These are phyloP conservation scores for Populus tomentosa DNA, from an alignment of 441 rosid species.

Conservation along the genomic window DNA sequence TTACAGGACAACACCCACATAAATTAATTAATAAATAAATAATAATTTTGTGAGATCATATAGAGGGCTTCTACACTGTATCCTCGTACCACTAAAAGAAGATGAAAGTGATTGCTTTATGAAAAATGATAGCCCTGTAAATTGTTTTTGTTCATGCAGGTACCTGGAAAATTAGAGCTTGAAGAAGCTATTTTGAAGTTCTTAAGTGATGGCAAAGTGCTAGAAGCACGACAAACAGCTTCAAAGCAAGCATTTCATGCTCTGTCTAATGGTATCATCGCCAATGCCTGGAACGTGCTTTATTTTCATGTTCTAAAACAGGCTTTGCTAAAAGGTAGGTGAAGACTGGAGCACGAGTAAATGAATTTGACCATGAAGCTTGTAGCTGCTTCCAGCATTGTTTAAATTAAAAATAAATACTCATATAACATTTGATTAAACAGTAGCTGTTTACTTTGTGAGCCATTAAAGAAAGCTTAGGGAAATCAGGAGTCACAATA, in stretches of 20 bases:
- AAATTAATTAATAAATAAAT: too few relatives aligned
- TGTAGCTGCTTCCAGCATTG: constrained; percentile 7
- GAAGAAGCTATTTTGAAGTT: constrained; percentile 52
- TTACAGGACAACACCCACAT: not conserved
- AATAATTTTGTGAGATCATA: not conserved
- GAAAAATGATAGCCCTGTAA: not conserved
- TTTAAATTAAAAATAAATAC: too few relatives aligned
- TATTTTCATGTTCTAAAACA: constrained; percentile 37
- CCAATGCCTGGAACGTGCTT: constrained; percentile 58
- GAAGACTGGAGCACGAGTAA: constrained; percentile 4
- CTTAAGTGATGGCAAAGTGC: constrained; percentile 43
- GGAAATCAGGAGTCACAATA: too few relatives aligned
- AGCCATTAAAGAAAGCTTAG: too few relatives aligned
- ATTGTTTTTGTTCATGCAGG: constrained; percentile 33
- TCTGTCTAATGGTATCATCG: constrained; percentile 53
- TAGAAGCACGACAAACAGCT: constrained; percentile 55
- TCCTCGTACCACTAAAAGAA: not conserved
- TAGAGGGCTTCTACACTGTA: not conserved
- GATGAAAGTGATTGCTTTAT: not conserved
- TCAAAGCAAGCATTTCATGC: constrained; percentile 62
- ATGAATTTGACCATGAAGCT: constrained; percentile 8
- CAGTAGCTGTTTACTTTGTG: too few relatives aligned
- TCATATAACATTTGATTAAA: too few relatives aligned
- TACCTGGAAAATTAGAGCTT: constrained; percentile 54
- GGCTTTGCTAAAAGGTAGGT: constrained; percentile 18